Base-by-base conservation (phyloP, 2,329 filamentous ascomycete genomes). In the Aschersonia sp. region DNA sequence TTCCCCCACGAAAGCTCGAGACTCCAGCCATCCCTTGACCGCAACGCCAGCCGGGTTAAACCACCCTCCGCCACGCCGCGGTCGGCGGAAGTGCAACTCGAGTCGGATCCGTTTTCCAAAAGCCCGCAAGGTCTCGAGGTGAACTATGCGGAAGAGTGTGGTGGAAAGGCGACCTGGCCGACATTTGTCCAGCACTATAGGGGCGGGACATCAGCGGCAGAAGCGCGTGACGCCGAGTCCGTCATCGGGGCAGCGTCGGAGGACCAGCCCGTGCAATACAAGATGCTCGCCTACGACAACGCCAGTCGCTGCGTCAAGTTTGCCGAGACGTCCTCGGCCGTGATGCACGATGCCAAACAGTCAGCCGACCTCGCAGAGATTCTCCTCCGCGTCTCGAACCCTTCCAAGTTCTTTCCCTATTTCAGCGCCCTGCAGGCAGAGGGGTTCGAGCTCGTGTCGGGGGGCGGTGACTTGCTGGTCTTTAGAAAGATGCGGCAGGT, bases 391-490 rank as follows among this genome's bases (percentile, higher is more conserved):
- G 67, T 86, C 14, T 74, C 76, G 0, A 74, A 81, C 51, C 79
- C 81, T 0, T 69, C 73, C 45, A 77, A 78, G 53, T 86, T 85
- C 61, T 69, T 85, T 10, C 72, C 79, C 4, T 71, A 84, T 53
- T 79, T 86, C 49, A 66, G 68, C 4, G 61, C 69, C 1, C 68
- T 85, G 2, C 71, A 79, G 50, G 65, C 68, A 0, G 68, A 81
- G 48, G 82, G 81, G 0, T 86, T 79, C 52, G 80, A 84, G 54
- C 78, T 85, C 40, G 72, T 81, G 1, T 78, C 80, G 2, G 81
- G 79, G 1, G 69, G 69, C 44, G 73, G 73, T 5, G 73, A 85
- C 52, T 68, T 84, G 5, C 68, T 86, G 30, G 72, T 87, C 4
- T 83, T 85, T 57, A 78, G 78, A 52, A 81, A 83, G 60, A 70